phyloP scores from a whole-genome alignment of 2,329 filamentous ascomycete genomes.

The Conoideocrella luteorostrata region DNA sequence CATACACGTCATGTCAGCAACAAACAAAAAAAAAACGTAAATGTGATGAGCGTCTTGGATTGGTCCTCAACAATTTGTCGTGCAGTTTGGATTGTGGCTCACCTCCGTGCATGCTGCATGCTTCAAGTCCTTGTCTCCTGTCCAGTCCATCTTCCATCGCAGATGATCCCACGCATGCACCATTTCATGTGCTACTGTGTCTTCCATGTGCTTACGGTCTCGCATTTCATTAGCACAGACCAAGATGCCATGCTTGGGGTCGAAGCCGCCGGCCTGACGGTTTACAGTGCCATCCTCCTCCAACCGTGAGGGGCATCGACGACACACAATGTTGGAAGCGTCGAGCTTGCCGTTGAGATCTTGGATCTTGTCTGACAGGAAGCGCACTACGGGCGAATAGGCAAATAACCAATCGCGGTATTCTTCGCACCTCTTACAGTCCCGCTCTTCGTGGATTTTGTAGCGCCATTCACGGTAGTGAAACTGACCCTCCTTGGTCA shows the following conservation, averaged over 20 bases:
- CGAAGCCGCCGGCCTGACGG: slow-evolving; percentile 72
- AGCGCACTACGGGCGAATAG: slow-evolving; percentile 81
- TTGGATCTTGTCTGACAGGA: slow-evolving; percentile 74
- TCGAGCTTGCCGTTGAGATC: slow-evolving; percentile 73
- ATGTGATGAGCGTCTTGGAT: no score
- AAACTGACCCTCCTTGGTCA: slow-evolving; percentile 61
- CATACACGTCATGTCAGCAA: not conserved
- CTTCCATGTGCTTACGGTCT: slow-evolving; percentile 76
- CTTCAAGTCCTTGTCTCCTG: slow-evolving; percentile 62
- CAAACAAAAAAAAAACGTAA: no score
- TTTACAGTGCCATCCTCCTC: slow-evolving; percentile 55
- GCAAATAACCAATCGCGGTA: slow-evolving; percentile 77
- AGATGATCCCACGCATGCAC: slow-evolving; percentile 94
- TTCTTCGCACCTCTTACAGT: slow-evolving; percentile 76
- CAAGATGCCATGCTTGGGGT: slow-evolving; percentile 77
- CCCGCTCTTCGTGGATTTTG: slow-evolving; percentile 64
- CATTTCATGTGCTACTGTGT: slow-evolving; percentile 95
- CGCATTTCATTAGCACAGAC: slow-evolving; percentile 89
- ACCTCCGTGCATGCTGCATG: slow-evolving; percentile 95
- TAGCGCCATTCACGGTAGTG: slow-evolving; percentile 76
- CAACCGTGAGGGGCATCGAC: slow-evolving; percentile 61
- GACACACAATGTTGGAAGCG: slow-evolving; percentile 70
- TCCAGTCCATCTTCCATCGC: slow-evolving; percentile 82
- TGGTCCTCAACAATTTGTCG: not conserved
- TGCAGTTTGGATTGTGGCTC: slow-evolving; percentile 14